Conservation (phyloP, 1,284 basidiomycete genomes). For the Sanghuangporus sanghuang region DNA sequence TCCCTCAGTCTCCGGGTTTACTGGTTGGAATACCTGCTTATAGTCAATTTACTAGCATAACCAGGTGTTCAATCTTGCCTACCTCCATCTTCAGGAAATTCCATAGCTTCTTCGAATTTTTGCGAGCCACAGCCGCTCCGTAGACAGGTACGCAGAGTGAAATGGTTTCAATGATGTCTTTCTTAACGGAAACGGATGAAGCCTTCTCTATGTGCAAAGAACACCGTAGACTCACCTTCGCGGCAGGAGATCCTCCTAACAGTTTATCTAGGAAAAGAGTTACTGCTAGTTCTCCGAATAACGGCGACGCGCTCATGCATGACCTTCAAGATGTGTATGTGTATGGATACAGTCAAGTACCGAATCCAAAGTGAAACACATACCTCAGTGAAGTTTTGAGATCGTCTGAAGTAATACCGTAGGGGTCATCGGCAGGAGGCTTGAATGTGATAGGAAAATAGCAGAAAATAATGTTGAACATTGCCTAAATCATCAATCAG, state of each 20-base stretch:
- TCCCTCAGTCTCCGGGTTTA: constrained; percentile 67
- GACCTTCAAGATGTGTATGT: constrained; percentile 23
- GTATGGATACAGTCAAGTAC: background rate
- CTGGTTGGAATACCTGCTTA: constrained; percentile 83
- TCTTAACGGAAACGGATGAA: constrained; percentile 38
- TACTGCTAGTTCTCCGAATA: constrained; percentile 81
- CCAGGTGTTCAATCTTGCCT: constrained; percentile 14
- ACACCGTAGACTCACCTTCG: constrained; percentile 56
- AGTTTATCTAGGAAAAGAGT: constrained; percentile 94
- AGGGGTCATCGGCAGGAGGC: constrained; percentile 92
- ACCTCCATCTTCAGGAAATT: constrained; percentile 87
- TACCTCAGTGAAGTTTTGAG: constrained; percentile 74
- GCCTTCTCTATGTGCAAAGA: background rate
- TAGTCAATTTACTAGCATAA: constrained; percentile 2
- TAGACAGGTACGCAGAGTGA: constrained; percentile 77
- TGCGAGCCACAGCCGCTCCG: constrained; percentile 56
- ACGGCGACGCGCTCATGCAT: constrained; percentile 76
- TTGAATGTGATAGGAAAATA: constrained; percentile 99
- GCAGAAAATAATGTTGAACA: constrained; percentile 96
- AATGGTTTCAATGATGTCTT: constrained; percentile 78
- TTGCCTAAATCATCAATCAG: constrained; percentile 45
- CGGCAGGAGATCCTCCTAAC: constrained; percentile 72
- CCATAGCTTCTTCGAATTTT: constrained; percentile 76
- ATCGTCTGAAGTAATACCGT: constrained; percentile 88
- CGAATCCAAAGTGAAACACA: background rate